A percentile compares a stretch with the other conserved stretches of the same genome.
These are phyloP conservation scores for Annulohypoxylon stygium DNA, from an alignment of 495 filamentous ascomycete genomes.

Conservation along the genomic window DNA sequence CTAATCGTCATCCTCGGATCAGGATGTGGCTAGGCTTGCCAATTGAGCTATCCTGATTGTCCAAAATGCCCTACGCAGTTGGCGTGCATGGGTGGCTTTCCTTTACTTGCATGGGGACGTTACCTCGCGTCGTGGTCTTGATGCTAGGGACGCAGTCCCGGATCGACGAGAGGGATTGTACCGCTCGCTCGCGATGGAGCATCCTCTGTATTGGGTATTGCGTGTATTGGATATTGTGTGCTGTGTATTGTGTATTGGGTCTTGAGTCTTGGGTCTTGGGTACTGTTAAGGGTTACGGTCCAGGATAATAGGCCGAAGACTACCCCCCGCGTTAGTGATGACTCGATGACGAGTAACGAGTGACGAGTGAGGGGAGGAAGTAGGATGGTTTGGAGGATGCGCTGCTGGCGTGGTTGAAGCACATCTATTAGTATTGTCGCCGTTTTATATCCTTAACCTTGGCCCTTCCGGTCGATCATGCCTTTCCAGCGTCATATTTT, in stretches of 20 bases:
- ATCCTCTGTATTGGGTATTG: conserved; percentile 24
- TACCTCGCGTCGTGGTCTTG: conserved; percentile 45
- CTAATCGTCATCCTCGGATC: conserved; percentile 39
- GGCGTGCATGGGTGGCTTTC: conserved; percentile 41
- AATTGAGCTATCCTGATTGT: conserved; percentile 39
- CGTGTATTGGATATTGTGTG: no score
- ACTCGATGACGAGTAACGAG: conserved; percentile 22
- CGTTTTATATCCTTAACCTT: conserved; percentile 17
- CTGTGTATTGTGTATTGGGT: no score
- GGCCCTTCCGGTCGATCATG: conserved; percentile 30
- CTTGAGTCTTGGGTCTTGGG: conserved; percentile 13
- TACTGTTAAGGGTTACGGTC: conserved; percentile 19
- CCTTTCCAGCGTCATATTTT: conserved; percentile 9
- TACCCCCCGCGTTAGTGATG: conserved; percentile 41
- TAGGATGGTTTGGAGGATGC: conserved; percentile 16
- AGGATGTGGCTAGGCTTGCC: conserved; percentile 41
- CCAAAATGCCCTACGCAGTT: conserved; percentile 39
- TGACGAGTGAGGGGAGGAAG: neutral
- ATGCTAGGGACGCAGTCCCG: conserved; percentile 45
- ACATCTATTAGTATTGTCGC: conserved; percentile 15
- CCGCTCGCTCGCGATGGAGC: conserved; percentile 33
- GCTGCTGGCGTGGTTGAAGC: conserved; percentile 9
- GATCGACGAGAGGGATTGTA: conserved; percentile 40
- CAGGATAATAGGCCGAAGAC: conserved; percentile 38
- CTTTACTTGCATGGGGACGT: conserved; percentile 43